Evolutionary conservation across 2,329 filamentous ascomycete species (phyloP).

Genomic region (Xylaria multiplex): DNA sequence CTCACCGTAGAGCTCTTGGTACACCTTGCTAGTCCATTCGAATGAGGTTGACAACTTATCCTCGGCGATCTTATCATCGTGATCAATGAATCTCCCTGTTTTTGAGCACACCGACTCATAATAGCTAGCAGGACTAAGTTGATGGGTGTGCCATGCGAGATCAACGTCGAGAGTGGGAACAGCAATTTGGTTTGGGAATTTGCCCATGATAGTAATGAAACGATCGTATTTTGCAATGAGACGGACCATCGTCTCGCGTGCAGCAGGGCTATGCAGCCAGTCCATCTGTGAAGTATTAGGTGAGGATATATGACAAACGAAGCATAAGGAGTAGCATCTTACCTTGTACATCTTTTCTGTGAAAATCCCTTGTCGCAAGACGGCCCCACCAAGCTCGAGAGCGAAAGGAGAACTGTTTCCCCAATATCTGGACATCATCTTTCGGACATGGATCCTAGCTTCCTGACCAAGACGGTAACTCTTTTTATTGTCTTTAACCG

Average conservation of each 20-base stretch:
- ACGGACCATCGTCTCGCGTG: constrained; percentile 70
- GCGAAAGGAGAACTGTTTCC: constrained; percentile 72
- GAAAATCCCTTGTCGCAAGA: constrained; percentile 73
- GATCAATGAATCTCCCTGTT: constrained; percentile 73
- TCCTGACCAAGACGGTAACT: constrained; percentile 41
- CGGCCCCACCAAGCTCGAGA: constrained; percentile 71
- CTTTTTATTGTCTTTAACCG: constrained; percentile 34
- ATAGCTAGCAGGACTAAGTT: constrained; percentile 73
- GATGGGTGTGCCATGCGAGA: constrained; percentile 83
- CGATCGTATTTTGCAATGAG: constrained; percentile 72
- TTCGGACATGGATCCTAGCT: constrained; percentile 62
- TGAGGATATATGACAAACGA: background rate
- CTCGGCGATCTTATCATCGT: constrained; percentile 86
- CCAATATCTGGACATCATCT: constrained; percentile 78
- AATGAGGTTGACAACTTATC: constrained; percentile 71
- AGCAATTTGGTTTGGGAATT: constrained; percentile 57
- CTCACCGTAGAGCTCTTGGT: constrained; percentile 71
- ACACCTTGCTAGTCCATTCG: constrained; percentile 76
- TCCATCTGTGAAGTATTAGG: constrained; percentile 60
- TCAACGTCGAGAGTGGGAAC: constrained; percentile 81
- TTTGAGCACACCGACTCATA: constrained; percentile 63
- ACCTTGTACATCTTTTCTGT: constrained; percentile 75
- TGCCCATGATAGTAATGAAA: constrained; percentile 69
- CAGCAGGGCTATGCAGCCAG: constrained; percentile 78
- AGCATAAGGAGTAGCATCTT: constrained; percentile 6